phyloP scores from a whole-genome alignment of 1,284 basidiomycete genomes.

The Trametes pubescens region DNA sequence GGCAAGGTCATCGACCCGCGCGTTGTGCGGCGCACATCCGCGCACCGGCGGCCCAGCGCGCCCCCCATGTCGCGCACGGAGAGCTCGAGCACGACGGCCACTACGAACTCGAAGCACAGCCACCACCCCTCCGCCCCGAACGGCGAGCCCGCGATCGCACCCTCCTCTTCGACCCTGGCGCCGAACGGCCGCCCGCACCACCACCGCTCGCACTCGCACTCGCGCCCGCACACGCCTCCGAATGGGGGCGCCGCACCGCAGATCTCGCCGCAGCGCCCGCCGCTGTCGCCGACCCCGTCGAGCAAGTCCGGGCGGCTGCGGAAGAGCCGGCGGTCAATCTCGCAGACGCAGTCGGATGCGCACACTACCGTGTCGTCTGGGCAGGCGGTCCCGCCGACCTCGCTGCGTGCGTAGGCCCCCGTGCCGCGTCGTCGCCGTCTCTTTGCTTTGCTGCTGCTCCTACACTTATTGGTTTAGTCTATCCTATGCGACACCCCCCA shows the following conservation, averaged over 20 bases:
- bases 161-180: not conserved
- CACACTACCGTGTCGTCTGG: constrained; percentile 14
- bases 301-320: constrained; percentile 28
- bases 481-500: constrained; percentile 18
- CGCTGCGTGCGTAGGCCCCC: constrained; percentile 14
- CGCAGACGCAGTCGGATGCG: constrained; percentile 27
- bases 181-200: constrained; percentile 8
- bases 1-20: constrained; percentile 50
- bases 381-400: constrained; percentile 4
- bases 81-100: constrained; percentile 21
- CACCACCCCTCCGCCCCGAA: not conserved
- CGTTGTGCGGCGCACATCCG: constrained; percentile 64
- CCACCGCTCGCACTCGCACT: constrained; percentile 9
- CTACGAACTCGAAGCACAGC: constrained; percentile 9
- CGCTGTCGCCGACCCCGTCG: constrained; percentile 28
- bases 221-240: constrained; percentile 15
- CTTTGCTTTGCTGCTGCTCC: not conserved
- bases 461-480: constrained; percentile 21
- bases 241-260: constrained; percentile 20
- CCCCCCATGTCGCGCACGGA: constrained; percentile 27
- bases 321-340: constrained; percentile 30
- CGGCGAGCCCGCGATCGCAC: constrained; percentile 1
- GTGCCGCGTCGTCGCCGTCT: not conserved
- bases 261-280: constrained; percentile 21
- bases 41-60: constrained; percentile 47